phyloP scores from a whole-genome alignment of 495 filamentous ascomycete genomes.

The Emericellopsis terricola region DNA sequence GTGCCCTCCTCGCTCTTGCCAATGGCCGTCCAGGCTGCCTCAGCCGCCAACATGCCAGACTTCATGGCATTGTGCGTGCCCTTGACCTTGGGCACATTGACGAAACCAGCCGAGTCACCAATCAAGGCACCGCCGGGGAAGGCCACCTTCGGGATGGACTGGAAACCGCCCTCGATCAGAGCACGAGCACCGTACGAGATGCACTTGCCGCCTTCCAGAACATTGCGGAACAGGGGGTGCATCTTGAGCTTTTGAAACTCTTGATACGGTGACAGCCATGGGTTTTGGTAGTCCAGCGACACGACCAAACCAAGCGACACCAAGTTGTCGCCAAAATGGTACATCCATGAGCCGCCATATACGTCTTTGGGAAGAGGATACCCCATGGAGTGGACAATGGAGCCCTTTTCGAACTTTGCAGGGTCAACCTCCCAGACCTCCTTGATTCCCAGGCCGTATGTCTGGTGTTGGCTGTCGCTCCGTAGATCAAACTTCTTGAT shows the following conservation, averaged over 20 bases:
- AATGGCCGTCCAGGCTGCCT: slow-evolving; percentile 68
- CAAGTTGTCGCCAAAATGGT: slow-evolving; percentile 95
- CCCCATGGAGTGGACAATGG: slow-evolving; percentile 82
- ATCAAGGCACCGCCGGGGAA: slow-evolving; percentile 95
- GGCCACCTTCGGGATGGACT: slow-evolving; percentile 89
- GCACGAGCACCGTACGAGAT: slow-evolving; percentile 92
- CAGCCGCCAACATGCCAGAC: slow-evolving; percentile 89
- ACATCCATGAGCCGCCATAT: slow-evolving; percentile 96
- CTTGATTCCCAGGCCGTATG: slow-evolving; percentile 86
- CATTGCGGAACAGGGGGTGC: slow-evolving; percentile 68
- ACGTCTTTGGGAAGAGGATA: slow-evolving; percentile 80
- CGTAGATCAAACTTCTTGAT: slow-evolving; percentile 89
- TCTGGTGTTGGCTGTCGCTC: slow-evolving; percentile 77
- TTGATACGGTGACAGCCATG: slow-evolving; percentile 85
- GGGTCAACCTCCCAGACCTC: slow-evolving; percentile 95
- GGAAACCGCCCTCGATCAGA: slow-evolving; percentile 89
- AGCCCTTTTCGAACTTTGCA: slow-evolving; percentile 76
- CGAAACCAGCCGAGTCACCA: slow-evolving; percentile 87
- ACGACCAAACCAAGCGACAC: slow-evolving; percentile 88
- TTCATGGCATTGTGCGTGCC: slow-evolving; percentile 97
- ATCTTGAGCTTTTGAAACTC: slow-evolving; percentile 99
- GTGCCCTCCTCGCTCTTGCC: slow-evolving; percentile 37
- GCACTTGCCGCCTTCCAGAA: slow-evolving; percentile 87
- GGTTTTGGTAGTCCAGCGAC: slow-evolving; percentile 90
- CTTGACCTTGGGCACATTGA: slow-evolving; percentile 98